These are phyloP conservation scores for Lepraria neglecta DNA, from an alignment of 495 filamentous ascomycete species.

Conservation along the genomic window DNA sequence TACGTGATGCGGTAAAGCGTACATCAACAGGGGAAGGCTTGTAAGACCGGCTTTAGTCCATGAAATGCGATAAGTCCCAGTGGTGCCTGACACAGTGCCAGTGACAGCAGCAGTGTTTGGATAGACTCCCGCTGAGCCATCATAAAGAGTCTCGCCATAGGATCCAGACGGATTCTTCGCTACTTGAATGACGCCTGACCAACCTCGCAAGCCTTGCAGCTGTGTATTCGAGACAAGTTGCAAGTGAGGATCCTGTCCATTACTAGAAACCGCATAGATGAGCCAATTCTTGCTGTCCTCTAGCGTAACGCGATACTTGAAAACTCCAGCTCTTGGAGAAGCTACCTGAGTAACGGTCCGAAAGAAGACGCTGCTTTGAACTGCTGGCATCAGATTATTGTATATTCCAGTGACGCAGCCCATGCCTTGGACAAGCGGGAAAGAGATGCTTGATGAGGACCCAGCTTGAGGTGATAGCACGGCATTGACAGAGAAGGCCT, in stretches of 20 bases:
- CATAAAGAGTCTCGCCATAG: slow-evolving; percentile 61
- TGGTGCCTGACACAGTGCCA: slow-evolving; percentile 51
- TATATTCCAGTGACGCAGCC: slow-evolving; percentile 81
- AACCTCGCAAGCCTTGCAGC: slow-evolving; percentile 47
- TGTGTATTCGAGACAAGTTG: slow-evolving; percentile 41
- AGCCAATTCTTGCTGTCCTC: slow-evolving; percentile 74
- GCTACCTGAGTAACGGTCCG: slow-evolving; percentile 53
- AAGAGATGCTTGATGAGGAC: slow-evolving; percentile 54
- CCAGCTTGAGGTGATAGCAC: slow-evolving; percentile 52
- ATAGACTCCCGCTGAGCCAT: slow-evolving; percentile 70
- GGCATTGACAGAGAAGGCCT: slow-evolving; percentile 66
- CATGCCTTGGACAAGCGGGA: slow-evolving; percentile 88
- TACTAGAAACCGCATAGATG: slow-evolving; percentile 60
- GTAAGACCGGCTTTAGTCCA: slow-evolving; percentile 63
- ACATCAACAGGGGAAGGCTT: slow-evolving; percentile 61
- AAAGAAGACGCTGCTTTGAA: slow-evolving; percentile 72
- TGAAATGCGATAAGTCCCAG: slow-evolving; percentile 64
- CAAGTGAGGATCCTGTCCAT: slow-evolving; percentile 43
- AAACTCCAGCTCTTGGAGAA: slow-evolving; percentile 55
- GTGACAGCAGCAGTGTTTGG: slow-evolving; percentile 54
- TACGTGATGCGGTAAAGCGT: slow-evolving; percentile 81
- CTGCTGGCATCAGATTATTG: slow-evolving; percentile 56
- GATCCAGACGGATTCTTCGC: slow-evolving; percentile 61
- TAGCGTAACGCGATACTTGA: slow-evolving; percentile 67
- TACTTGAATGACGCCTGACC: slow-evolving; percentile 70